phyloP scores from a whole-genome alignment of 1,139 yeast genomes.

The Sugiyamaella grinbergsii region DNA sequence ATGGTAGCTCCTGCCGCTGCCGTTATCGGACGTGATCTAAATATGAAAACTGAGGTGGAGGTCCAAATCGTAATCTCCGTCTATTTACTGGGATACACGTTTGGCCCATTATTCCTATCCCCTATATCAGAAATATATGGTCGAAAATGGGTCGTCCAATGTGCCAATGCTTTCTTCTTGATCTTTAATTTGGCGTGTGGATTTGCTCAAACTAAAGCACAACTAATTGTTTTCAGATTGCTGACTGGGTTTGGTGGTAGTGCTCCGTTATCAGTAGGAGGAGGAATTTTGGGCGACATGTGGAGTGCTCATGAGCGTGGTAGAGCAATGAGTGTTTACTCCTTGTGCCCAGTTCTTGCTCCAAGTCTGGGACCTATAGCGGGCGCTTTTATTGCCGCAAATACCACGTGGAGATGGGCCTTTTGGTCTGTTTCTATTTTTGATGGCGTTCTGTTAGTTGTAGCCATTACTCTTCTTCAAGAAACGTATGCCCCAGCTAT shows the following conservation, averaged over 20 bases:
- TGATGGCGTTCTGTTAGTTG: constrained; percentile 50
- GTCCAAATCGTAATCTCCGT: constrained; percentile 55
- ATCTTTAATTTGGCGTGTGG: constrained; percentile 62
- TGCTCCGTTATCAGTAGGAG: constrained; percentile 64
- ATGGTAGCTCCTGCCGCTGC: constrained; percentile 59
- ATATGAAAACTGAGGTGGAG: constrained; percentile 46
- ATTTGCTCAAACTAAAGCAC: constrained; percentile 53
- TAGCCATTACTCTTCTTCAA: constrained; percentile 48
- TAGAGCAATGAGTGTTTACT: constrained; percentile 58
- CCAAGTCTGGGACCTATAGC: constrained; percentile 63
- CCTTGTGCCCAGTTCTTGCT: constrained; percentile 60
- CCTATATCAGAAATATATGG: constrained; percentile 65
- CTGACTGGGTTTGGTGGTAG: constrained; percentile 60
- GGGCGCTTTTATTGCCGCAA: constrained; percentile 56
- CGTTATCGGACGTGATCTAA: constrained; percentile 48
- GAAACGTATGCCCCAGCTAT: constrained; percentile 65
- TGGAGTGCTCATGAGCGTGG: constrained; percentile 55
- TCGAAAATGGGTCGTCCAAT: constrained; percentile 51
- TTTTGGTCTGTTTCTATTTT: constrained; percentile 57
- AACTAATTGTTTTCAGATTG: constrained; percentile 54
- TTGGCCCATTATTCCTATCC: constrained; percentile 61
- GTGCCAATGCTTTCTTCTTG: constrained; percentile 53
- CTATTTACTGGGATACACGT: constrained; percentile 62
- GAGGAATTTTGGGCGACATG: constrained; percentile 64
- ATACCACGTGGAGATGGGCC: constrained; percentile 57